Conservation (phyloP, 345 rosid genomes). For the Citrus sinensis region DVS_A1.0 CM039166.1:17049501-17050000, state of each 20-base stretch:
- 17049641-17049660: background rate
- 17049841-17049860: background rate
- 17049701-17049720: background rate
- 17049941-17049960: conserved; percentile 87
- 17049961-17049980: conserved; percentile 99
- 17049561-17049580: background rate
- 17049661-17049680: background rate
- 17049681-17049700: background rate
- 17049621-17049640: background rate
- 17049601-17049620: background rate
- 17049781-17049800: background rate
- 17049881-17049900: background rate
- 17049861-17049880: background rate
- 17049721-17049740: background rate
- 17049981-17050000: conserved; percentile 10
- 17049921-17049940: conserved; percentile 88
- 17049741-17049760: background rate
- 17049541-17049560: background rate
- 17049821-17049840: background rate
- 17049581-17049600: background rate
- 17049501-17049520: background rate
- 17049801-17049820: background rate
- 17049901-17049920: background rate
- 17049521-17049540: background rate
- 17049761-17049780: background rate